A percentile compares a stretch with the other conserved stretches of the same genome.
Conservation (phyloP, 345 rosid genomes). For the Draba incana region DNA sequence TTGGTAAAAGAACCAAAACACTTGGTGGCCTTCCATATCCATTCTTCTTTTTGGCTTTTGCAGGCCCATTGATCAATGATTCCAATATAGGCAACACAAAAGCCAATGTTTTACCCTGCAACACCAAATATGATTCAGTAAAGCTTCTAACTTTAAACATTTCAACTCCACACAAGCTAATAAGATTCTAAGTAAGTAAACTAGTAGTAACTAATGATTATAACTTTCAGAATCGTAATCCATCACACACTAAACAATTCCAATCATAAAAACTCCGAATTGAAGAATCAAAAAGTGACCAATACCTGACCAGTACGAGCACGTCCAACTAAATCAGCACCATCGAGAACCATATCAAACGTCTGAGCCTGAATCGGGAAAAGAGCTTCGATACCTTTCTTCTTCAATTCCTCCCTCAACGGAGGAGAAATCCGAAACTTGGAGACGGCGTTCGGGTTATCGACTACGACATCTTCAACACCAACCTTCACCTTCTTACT, state of each 20-base stretch:
- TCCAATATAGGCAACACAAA: conserved; percentile 96
- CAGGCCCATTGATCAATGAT: conserved; percentile 72
- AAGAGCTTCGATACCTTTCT: conserved; percentile 76
- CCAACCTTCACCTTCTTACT: conserved; percentile 50
- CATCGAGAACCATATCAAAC: conserved; percentile 69
- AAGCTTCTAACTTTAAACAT: neutral
- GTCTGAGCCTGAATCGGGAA: conserved; percentile 94
- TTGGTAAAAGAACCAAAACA: conserved; percentile 89
- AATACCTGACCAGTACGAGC: conserved; percentile 97
- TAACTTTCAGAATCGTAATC: no score
- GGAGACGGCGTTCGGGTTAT: conserved; percentile 68
- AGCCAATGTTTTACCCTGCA: conserved; percentile 94
- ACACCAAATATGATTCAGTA: conserved; percentile 32
- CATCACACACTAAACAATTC: no score
- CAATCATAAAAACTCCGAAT: neutral
- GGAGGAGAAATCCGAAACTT: conserved; percentile 74
- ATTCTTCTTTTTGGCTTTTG: conserved; percentile 60
- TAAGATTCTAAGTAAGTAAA: neutral
- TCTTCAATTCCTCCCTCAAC: conserved; percentile 62
- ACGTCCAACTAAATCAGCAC: conserved; percentile 87
- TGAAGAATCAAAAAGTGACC: neutral
- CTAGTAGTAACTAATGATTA: neutral
- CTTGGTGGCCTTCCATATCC: conserved; percentile 88
- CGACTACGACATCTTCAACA: conserved; percentile 50
- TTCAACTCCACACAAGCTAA: neutral